These are phyloP conservation scores for Penicillium sp. DNA, from an alignment of 2,329 filamentous ascomycete species.

Conservation along the genomic window DNA sequence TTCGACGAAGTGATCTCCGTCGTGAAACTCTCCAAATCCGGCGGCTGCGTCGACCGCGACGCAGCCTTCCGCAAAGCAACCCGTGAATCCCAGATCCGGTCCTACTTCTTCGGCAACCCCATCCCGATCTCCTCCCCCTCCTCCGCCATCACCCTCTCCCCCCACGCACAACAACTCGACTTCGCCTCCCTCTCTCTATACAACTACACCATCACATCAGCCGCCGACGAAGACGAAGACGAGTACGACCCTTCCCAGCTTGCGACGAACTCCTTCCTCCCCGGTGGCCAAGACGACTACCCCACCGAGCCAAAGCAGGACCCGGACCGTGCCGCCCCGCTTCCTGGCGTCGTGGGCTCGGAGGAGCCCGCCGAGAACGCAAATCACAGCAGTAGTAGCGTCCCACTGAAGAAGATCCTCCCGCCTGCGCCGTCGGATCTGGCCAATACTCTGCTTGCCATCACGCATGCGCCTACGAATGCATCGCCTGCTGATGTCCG, in stretches of 20 bases:
- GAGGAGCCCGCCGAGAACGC: constrained; percentile 21
- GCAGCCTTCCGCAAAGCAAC: constrained; percentile 68
- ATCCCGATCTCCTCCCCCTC: constrained; percentile 37
- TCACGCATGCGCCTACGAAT: constrained; percentile 70
- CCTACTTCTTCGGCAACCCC: constrained; percentile 87
- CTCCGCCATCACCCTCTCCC: constrained; percentile 69
- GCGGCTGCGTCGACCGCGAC: constrained; percentile 76
- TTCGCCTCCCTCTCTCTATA: constrained; percentile 73
- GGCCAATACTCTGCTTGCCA: constrained; percentile 76
- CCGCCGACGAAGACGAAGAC: constrained; percentile 51
- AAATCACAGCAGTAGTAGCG: constrained; percentile 17
- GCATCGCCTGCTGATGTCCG: constrained; percentile 70
- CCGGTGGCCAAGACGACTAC: constrained; percentile 27
- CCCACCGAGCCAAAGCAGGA: constrained; percentile 18
- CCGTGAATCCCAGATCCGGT: constrained; percentile 73
- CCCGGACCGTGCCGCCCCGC: constrained; percentile 15
- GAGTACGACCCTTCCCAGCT: constrained; percentile 41
- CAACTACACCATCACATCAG: constrained; percentile 59
- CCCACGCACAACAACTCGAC: constrained; percentile 79
- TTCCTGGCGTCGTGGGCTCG: constrained; percentile 24
- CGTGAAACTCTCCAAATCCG: constrained; percentile 76
- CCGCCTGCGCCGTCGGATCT: constrained; percentile 59
- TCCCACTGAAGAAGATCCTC: constrained; percentile 57
- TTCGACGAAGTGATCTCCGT: constrained; percentile 68
- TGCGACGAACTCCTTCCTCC: constrained; percentile 33